Base-by-base conservation (phyloP, 345 rosid genomes). In the Microcos paniculata region DNA sequence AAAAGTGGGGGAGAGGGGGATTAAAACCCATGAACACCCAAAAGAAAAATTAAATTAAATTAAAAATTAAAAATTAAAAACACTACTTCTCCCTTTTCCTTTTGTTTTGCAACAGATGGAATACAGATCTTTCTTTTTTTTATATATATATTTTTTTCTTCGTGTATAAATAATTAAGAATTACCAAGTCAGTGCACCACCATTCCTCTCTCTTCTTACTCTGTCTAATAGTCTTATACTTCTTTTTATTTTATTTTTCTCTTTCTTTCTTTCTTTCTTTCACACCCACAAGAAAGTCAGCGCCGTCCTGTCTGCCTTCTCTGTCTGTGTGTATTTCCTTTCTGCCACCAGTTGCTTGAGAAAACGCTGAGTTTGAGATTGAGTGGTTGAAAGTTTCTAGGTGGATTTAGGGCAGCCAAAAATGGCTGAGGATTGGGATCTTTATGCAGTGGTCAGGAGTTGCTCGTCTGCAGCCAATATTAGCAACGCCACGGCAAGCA, bases 391-490 rank as follows among this genome's bases (percentile, higher is more conserved):
- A 59, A 64, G 30, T 76, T 70, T 73, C 84, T 66, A 76, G 76
- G 77, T 74, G 10, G 78, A 77, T 83, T 53, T 53, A 45, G 12
- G 53, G 28, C 58, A 11, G 23, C 55, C 16, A 43, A n/a, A 49
- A 38, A 86, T 80, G 89, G 85, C 82, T 26, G 88, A 85, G 46
- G 90, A 88, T 56, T 95, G 98, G 99, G 99, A 93, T 86, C 91
- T 95, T 43, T 79, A 53, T 53, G 97, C 99, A 9, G 83, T 95
- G 38, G 96, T 95, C 12, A 89, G 89, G 80, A 82, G 96, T 77
- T 92, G 90, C 79, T 63, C 78, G 80, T 66, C 92, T 24, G 48
- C 77, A 10, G n/a, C 74, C n/a, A 33, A 67, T 3, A 57, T 49
- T 23, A 0, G 68, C 56, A 46, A 15, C 45, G 19, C 71, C 52